These are phyloP conservation scores for Coemansia guatemalensis DNA, from an alignment of 192 early-diverging fungal genomes.

Conservation along the genomic window DNA sequence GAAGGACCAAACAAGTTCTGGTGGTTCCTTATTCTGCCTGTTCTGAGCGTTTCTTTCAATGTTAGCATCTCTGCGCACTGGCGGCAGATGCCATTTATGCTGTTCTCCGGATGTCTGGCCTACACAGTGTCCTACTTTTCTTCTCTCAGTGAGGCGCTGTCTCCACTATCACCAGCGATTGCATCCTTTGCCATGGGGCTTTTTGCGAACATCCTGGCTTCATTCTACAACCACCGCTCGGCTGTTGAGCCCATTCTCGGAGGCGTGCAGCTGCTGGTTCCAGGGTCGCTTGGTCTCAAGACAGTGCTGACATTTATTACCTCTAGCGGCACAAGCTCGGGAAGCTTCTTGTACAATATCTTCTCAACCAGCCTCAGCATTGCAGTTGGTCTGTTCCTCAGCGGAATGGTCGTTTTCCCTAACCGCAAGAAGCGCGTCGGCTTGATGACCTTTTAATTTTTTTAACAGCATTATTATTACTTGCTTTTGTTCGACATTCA, in stretches of 20 bases:
- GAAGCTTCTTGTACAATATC: constrained; percentile 58
- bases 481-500: constrained; percentile 8
- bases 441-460: constrained; percentile 50
- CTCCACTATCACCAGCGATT: constrained; percentile 61
- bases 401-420: constrained; percentile 63
- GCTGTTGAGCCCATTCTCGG: constrained; percentile 80
- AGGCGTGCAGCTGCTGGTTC: constrained; percentile 80
- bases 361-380: constrained; percentile 67
- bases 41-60: constrained; percentile 57
- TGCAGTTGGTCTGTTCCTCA: constrained; percentile 67
- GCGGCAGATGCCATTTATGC: constrained; percentile 74
- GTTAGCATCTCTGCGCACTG: constrained; percentile 60
- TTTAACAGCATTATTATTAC: neutral
- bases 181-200: constrained; percentile 80
- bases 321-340: constrained; percentile 52
- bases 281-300: constrained; percentile 76
- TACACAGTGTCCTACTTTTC: constrained; percentile 69
- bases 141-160: constrained; percentile 53
- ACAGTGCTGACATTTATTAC: constrained; percentile 63
- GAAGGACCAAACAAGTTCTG: constrained; percentile 47
- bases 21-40: constrained; percentile 62
- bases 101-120: constrained; percentile 64
- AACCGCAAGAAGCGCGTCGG: constrained; percentile 55
- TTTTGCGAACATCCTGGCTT: constrained; percentile 72
- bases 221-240: constrained; percentile 64